Evolutionary conservation across 2,329 filamentous ascomycete genomes (phyloP), one percentile per base, ranked within the genome.

Genomic region (Zasmidium cellare): DNA sequence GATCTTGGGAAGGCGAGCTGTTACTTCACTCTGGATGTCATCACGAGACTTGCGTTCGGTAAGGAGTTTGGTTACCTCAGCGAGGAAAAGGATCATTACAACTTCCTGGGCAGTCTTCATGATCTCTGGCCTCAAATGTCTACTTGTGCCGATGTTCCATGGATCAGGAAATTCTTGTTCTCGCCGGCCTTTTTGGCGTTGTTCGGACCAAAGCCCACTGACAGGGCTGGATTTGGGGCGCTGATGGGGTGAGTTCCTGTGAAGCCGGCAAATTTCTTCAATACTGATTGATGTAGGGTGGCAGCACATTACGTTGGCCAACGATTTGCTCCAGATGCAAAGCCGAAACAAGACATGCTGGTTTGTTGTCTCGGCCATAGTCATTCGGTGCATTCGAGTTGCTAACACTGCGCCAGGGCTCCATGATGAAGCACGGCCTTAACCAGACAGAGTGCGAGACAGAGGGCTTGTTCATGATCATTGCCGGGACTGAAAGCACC

Each of bases 1-100:
- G 44, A 54, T 41, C 3, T 54, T 9, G 41, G n/a, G 12, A 46
- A 38, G 12, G 47, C 45, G 9, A 18, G 19, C 16, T 18, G 25
- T 25, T 54, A 19, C 44, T 54, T 54, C 51, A 54, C 51, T 14
- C 16, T 54, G 3, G 51, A 54, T 18, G 51, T 54, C 14, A 20
- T 54, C 22, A 54, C n/a, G 6, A 46, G 19, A n/a, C 11, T 54
- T 5, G 51, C 51, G 3, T 54, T 54, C 18, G 51, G 51, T 9
- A 25, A 20, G 23, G 19, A 38, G n/a, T 35, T 46, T 18, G 41
- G 41, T 5, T 45, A 45, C 19, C 41, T 45, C 7, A 45, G 19
- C 16, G 18, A 49, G 16, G 46, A 49, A 9, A 49, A 24, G 46
- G 46, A 49, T 49, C 46, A 49, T n/a, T 49, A 20, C 46, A 25